phyloP scores from a whole-genome alignment of 1,284 basidiomycete species.

The Boletus holoroseus region DNA sequence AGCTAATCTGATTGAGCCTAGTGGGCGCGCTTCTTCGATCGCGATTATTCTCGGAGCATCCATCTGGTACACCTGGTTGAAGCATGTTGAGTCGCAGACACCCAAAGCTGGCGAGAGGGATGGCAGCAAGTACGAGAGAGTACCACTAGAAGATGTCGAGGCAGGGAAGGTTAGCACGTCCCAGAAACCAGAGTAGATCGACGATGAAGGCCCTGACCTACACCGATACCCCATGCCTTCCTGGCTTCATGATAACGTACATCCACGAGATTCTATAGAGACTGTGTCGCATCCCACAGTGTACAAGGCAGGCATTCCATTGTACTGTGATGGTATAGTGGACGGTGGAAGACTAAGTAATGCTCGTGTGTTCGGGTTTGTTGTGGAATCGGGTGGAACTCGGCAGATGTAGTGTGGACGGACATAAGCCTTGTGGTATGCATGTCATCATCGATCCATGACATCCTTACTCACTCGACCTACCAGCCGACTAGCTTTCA shows the following conservation, averaged over 20 bases:
- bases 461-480: not conserved
- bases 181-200: constrained; percentile 31
- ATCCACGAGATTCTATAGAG: constrained; percentile 16
- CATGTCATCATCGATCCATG: constrained; percentile 18
- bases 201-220: constrained; percentile 1
- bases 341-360: not conserved
- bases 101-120: constrained; percentile 25
- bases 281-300: not conserved
- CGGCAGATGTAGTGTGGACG: constrained; percentile 1
- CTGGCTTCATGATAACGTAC: constrained; percentile 4
- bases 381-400: constrained; percentile 9
- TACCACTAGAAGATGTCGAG: constrained; percentile 49
- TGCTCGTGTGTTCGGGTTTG: not conserved
- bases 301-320: constrained; percentile 6
- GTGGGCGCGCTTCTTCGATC: constrained; percentile 76
- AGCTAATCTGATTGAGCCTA: constrained; percentile 31
- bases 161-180: constrained; percentile 34
- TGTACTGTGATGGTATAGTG: not conserved
- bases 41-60: constrained; percentile 75
- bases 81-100: constrained; percentile 59
- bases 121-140: constrained; percentile 39
- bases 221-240: constrained; percentile 16
- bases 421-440: not conserved
- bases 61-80: constrained; percentile 81
- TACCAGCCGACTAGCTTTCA: not conserved